Evolutionary conservation across 345 rosid genomes (phyloP).

Genomic region (Hibiscus syriacus): DNA sequence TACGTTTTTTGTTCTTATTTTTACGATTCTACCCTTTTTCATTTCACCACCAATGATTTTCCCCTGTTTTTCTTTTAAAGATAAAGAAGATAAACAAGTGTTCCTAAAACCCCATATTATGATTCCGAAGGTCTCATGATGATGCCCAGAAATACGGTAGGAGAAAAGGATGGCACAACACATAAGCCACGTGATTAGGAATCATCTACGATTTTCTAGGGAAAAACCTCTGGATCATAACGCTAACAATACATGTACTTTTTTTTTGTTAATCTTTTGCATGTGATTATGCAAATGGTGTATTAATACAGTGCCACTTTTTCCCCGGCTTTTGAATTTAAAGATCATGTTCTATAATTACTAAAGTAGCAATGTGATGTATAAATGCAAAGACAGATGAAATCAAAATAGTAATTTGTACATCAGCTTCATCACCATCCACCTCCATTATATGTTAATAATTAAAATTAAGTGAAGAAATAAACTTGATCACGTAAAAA

Average conservation of each 20-base stretch:
- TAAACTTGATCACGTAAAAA: not conserved
- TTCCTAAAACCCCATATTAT: constrained; percentile 11
- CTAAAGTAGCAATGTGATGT: not conserved
- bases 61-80: not conserved
- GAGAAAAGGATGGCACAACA: constrained; percentile 17
- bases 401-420: not conserved
- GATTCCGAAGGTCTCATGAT: constrained; percentile 20
- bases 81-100: not conserved
- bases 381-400: not conserved
- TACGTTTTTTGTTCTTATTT: constrained; percentile 8
- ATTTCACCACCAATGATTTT: too few species aligned
- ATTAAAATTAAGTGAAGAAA: not conserved
- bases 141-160: too few species aligned
- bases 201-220: constrained; percentile 21
- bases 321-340: too few species aligned
- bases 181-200: constrained; percentile 37
- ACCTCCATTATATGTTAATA: not conserved
- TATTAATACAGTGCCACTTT: not conserved
- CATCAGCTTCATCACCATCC: constrained; percentile 8
- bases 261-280: not conserved
- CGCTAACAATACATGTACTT: too few species aligned
- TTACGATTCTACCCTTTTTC: constrained; percentile 24
- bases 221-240: constrained; percentile 1
- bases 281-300: not conserved
- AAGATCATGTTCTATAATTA: not conserved